Evolutionary conservation across 371 early-diverging fungal genomes (phyloP), one percentile per base, ranked within the genome.

Genomic region (Syncephalastrum sp.): DNA sequence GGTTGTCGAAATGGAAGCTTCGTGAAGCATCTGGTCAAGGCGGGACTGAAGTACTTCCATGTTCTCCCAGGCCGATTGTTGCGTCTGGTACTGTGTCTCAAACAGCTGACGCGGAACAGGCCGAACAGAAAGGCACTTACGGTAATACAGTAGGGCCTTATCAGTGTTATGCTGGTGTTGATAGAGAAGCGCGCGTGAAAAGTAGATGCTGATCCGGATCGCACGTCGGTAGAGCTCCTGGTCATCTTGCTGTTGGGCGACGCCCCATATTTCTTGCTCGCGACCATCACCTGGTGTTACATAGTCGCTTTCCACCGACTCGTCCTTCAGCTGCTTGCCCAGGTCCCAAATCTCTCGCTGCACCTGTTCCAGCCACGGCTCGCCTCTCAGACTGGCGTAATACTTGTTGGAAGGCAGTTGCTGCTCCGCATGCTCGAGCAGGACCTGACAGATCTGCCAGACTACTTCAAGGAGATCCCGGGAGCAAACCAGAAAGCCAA

Each of bases 311-410:
- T 57, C 64, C 17, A 13, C 51, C 4, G 65, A 57, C 51, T 74
- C 74, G 25, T 74, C 74, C 47, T 74, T 74, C 46, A 74, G 59
- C 17, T 62, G 68, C 45, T 74, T 74, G 8, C 65, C 74, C 23
- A 74, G 62, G 46, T 60, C 59, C 74, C 74, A 74, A 1, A 74
- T 56, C 8, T 64, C 60, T 16, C 56, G 24, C 6, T 63, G 50
- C 19, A 70, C 33, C 13, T 55, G 45, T 42, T 60, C 64, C 50
- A 65, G 68, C 74, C 74, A 74, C 42, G 25, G 57, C 15, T 61
- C 38, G 38, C 38, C 38, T 10, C 38, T 33, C 38, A 33, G 12
- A 33, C 38, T 33, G 38, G 38, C 38, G 8, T 33, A 33, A 33
- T 33, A 33, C 38, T 33, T 33, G 38, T 33, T 33, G 38, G 38